These are phyloP conservation scores for Epichloe typhina DNA, from an alignment of 2,329 filamentous ascomycete species.

Conservation along the genomic window DNA sequence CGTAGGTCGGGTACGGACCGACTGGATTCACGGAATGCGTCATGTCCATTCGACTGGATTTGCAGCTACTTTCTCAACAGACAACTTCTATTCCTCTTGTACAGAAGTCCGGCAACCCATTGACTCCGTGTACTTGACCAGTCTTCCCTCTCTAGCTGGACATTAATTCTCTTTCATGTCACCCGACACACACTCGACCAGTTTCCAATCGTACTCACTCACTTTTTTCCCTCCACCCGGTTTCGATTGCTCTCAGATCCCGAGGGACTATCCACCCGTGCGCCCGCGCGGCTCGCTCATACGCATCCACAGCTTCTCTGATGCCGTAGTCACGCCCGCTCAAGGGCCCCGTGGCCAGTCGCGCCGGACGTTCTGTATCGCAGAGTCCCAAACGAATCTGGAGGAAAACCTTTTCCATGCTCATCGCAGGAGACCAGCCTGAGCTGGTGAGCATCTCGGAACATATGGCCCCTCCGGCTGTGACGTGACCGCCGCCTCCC, in stretches of 20 bases:
- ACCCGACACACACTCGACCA: too few species aligned
- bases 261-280: constrained; percentile 65
- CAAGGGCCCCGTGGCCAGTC: constrained; percentile 32
- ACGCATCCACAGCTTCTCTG: constrained; percentile 61
- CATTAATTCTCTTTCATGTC: too few species aligned
- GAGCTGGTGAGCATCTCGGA: constrained; percentile 76
- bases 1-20: too few species aligned
- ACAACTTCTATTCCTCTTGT: too few species aligned
- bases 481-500: constrained; percentile 80
- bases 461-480: constrained; percentile 66
- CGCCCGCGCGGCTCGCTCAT: constrained; percentile 44
- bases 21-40: too few species aligned
- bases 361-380: constrained; percentile 58
- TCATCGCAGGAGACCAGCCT: constrained; percentile 64
- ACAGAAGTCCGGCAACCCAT: too few species aligned
- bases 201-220: background rate
- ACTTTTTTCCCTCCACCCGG: background rate
- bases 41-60: too few species aligned
- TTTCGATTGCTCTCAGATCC: constrained; percentile 39
- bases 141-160: too few species aligned
- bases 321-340: constrained; percentile 45
- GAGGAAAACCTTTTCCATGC: constrained; percentile 66
- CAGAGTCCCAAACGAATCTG: constrained; percentile 69
- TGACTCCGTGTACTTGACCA: too few species aligned
- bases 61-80: too few species aligned